Percentiles rank a stretch among this genome's conserved stretches.
Conservation (phyloP, 2,329 filamentous ascomycete genomes). For the Fusarium sp. region DNA sequence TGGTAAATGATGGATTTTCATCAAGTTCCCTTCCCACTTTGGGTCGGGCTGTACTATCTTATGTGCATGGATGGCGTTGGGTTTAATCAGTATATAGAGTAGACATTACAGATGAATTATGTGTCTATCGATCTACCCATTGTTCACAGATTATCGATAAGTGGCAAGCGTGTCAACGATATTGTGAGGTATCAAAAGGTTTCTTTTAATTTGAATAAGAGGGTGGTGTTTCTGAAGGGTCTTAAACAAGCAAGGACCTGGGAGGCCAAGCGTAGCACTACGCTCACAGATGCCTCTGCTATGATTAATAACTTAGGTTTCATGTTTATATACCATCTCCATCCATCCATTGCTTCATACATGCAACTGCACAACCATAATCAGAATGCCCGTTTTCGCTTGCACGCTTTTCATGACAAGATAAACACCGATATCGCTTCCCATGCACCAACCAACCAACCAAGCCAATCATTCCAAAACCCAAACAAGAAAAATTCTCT, state of each 20-base stretch:
- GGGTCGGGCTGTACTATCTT: constrained; percentile 29
- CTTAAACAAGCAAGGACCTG: constrained; percentile 27
- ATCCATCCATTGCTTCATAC: constrained; percentile 30
- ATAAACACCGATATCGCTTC: constrained; percentile 29
- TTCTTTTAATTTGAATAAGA: constrained; percentile 10
- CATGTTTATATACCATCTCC: constrained; percentile 11
- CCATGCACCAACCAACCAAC: constrained; percentile 17
- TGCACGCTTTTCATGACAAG: constrained; percentile 32
- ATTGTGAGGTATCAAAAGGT: not conserved
- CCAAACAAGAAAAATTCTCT: constrained; percentile 20
- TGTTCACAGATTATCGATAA: not conserved
- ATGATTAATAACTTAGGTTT: constrained; percentile 38
- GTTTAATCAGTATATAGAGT: constrained; percentile 37
- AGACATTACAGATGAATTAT: constrained; percentile 35
- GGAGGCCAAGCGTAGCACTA: constrained; percentile 17
- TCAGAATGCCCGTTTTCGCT: constrained; percentile 24
- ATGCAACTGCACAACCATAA: constrained; percentile 30
- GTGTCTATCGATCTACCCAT: constrained; percentile 4
- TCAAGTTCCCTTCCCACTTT: constrained; percentile 2
- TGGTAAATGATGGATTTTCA: constrained; percentile 13
- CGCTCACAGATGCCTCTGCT: constrained; percentile 23
- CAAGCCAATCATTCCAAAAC: constrained; percentile 22
- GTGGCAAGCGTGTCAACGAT: not conserved
- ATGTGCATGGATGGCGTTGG: constrained; percentile 46
- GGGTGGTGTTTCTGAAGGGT: constrained; percentile 28